A percentile compares a stretch with the other conserved stretches of the same genome.
phyloP scores from a whole-genome alignment of 169 alveolate species.

The Neospora caninum region DNA sequence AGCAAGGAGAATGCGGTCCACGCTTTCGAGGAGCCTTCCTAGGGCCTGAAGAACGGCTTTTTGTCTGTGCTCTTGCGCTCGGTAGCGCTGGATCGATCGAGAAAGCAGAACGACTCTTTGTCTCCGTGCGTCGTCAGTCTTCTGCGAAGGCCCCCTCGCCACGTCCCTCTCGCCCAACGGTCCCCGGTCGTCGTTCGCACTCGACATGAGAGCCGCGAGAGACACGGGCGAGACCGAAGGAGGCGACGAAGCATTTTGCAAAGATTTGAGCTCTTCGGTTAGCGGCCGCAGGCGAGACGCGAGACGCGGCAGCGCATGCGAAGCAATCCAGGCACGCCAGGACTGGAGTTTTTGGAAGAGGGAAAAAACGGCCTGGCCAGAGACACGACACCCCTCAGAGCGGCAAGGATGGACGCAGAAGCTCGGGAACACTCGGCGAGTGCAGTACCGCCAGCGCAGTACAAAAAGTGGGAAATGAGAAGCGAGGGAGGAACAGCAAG shows the following conservation, averaged over 20 bases:
- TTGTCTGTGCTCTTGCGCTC: slow-evolving; percentile 48
- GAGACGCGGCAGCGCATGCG: slow-evolving; percentile 45
- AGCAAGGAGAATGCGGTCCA: slow-evolving; percentile 62
- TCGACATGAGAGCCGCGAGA: slow-evolving; percentile 4
- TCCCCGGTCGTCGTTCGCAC: neutral
- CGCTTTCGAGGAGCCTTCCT: slow-evolving; percentile 10
- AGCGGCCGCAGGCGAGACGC: neutral
- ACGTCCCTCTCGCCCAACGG: neutral
- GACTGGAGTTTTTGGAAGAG: slow-evolving; percentile 40
- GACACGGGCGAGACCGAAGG: neutral
- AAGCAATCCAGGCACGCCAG: slow-evolving; percentile 42
- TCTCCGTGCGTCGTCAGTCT: slow-evolving; percentile 24
- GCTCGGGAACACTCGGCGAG: neutral
- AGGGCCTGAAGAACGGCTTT: slow-evolving; percentile 47
- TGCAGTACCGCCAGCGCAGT: too few relatives aligned
- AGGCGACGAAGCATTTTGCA: neutral
- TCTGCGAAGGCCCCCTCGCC: neutral
- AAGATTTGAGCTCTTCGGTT: neutral
- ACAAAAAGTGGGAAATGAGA: too few relatives aligned
- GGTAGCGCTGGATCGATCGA: slow-evolving; percentile 22
- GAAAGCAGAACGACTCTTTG: neutral
- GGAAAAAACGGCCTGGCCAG: slow-evolving; percentile 34
- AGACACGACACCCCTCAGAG: neutral
- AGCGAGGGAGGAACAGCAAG: too few relatives aligned
- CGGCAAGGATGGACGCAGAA: neutral